phyloP scores from a whole-genome alignment of 2,329 filamentous ascomycete species.

The Fusarium coffeatum region DNA sequence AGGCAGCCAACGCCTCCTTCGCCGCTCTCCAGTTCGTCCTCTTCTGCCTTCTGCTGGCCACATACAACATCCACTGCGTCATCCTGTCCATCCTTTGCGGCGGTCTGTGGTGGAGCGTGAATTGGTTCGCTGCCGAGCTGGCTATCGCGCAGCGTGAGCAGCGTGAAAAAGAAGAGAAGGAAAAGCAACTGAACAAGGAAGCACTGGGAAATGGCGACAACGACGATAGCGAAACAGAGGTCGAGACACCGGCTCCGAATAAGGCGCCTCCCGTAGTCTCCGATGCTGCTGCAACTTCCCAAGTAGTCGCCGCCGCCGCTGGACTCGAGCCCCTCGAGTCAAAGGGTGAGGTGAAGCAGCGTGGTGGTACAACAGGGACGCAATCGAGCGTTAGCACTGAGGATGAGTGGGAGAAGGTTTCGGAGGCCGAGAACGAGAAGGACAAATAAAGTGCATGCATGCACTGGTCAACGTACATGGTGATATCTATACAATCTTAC shows the following conservation, averaged over 20 bases:
- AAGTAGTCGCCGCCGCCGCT: slow-evolving; percentile 42
- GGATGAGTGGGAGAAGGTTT: slow-evolving; percentile 97
- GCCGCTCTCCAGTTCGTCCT: slow-evolving; percentile 85
- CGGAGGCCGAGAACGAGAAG: slow-evolving; percentile 74
- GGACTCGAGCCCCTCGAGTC: slow-evolving; percentile 59
- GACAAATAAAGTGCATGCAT: slow-evolving; percentile 55
- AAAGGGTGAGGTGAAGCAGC: slow-evolving; percentile 63
- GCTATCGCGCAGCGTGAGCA: slow-evolving; percentile 57
- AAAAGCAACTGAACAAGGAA: slow-evolving; percentile 44
- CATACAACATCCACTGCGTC: slow-evolving; percentile 89
- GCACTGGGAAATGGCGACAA: slow-evolving; percentile 44
- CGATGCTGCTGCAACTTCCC: slow-evolving; percentile 23
- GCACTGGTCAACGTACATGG: neutral
- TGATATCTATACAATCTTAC: neutral
- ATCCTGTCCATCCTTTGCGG: slow-evolving; percentile 82
- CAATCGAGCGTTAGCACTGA: slow-evolving; percentile 80
- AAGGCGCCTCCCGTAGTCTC: slow-evolving; percentile 33
- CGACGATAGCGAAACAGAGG: slow-evolving; percentile 55
- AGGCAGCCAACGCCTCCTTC: slow-evolving; percentile 92
- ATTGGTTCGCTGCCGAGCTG: slow-evolving; percentile 89
- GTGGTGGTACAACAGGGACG: slow-evolving; percentile 57
- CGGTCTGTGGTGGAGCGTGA: slow-evolving; percentile 91
- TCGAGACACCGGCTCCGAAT: slow-evolving; percentile 49
- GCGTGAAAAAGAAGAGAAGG: slow-evolving; percentile 51
- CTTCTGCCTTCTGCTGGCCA: slow-evolving; percentile 78